Evolutionary conservation across 2,329 filamentous ascomycete species (phyloP).

Genomic region (Fusarium stilboides): DNA sequence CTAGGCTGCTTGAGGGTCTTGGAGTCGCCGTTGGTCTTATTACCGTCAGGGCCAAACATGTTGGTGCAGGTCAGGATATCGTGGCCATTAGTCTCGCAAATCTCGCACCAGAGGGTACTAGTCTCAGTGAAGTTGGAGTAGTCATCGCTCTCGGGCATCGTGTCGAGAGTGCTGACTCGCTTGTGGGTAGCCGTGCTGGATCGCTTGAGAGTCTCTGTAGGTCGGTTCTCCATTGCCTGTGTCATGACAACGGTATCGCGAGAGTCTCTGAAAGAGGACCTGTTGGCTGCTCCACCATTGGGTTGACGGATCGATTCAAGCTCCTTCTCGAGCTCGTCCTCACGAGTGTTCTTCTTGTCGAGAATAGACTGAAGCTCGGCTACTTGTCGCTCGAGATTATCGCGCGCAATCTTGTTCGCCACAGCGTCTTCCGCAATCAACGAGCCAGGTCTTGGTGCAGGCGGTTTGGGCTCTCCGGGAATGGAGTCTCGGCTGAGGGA

Average conservation of each 20-base stretch:
- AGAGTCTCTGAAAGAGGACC: slow-evolving; percentile 75
- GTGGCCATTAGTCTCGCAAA: slow-evolving; percentile 92
- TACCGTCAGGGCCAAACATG: slow-evolving; percentile 76
- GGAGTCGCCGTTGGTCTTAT: slow-evolving; percentile 53
- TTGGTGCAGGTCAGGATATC: slow-evolving; percentile 95
- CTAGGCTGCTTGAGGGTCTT: slow-evolving; percentile 55
- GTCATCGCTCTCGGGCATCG: slow-evolving; percentile 79
- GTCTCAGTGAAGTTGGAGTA: slow-evolving; percentile 80
- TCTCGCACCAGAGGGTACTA: slow-evolving; percentile 90
- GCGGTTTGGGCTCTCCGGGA: slow-evolving; percentile 56
- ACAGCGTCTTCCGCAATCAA: slow-evolving; percentile 54
- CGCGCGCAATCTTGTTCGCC: slow-evolving; percentile 57
- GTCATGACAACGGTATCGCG: slow-evolving; percentile 75
- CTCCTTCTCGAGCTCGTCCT: slow-evolving; percentile 90
- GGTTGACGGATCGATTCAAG: slow-evolving; percentile 73
- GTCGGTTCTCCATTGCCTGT: slow-evolving; percentile 63
- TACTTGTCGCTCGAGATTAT: slow-evolving; percentile 85
- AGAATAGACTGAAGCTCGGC: slow-evolving; percentile 81
- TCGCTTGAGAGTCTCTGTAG: slow-evolving; percentile 65
- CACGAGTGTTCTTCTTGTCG: slow-evolving; percentile 79
- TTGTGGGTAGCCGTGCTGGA: slow-evolving; percentile 64
- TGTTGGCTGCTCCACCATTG: slow-evolving; percentile 60
- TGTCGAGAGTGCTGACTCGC: slow-evolving; percentile 72
- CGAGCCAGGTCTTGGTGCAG: slow-evolving; percentile 53
- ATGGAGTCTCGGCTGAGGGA: slow-evolving; percentile 86